Evolutionary conservation across 192 early-diverging fungal species (phyloP), one percentile per base, ranked within the genome.

Genomic region (Linnemannia schmuckeri): DNA sequence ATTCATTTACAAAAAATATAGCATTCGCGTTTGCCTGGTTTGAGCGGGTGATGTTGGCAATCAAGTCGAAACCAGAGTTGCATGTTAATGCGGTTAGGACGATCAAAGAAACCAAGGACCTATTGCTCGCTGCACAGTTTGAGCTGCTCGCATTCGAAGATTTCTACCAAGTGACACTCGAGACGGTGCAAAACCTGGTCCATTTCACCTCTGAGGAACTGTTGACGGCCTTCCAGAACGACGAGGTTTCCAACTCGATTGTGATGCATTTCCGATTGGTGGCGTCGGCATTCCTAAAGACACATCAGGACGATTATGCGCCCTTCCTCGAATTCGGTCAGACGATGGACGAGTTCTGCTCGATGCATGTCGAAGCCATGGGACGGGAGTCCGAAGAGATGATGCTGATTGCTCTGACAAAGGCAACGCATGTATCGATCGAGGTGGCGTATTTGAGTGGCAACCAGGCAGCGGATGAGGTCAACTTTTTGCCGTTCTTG

Each of bases 381-480:
- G 93, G 91, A 22, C 87, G 92, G 61, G 96, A 97, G 85, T 91
- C 94, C 5, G 96, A 96, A 80, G 94, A 96, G 76, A 92, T 95
- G 66, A 96, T 96, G 72, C 91, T 97, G 22, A 95, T 95, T 63
- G 96, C 94, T 3, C 83, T 97, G 61, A 91, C 92, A 8, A 95
- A 93, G 76, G 94, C 91, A 0, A 76, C 95, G 4, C 89, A 92
- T 69, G 87, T 96, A 1, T 91, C 90, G 15, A 85, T 96, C 54
- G 89, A 94, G 38, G 92, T 97, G 6, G 93, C 94, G 1, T 95
- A 96, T 66, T 78, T 97, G 76, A 95, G 94, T 80, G 90, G 90
- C 2, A 91, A 93, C 22, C 77, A 88, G 33, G 76, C 82, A 10
- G 83, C 90, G 40, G 92, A 89, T 20, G 88, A 83, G 20, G 92